These are phyloP conservation scores for Fraxinus americana DNA, from an alignment of 257 asterid genomes.

Conservation along the genomic window DNA sequence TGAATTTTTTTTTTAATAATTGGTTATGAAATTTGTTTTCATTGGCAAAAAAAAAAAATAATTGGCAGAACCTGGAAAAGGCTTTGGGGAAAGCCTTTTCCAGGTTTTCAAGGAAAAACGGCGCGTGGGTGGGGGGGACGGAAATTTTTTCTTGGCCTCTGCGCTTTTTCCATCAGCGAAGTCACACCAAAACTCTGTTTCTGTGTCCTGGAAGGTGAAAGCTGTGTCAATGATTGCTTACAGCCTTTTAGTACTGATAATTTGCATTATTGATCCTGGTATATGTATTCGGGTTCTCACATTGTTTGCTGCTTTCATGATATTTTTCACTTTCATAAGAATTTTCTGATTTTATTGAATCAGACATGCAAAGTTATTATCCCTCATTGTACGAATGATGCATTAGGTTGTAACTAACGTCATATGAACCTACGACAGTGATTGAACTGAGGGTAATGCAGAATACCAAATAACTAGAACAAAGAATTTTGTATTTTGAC, in stretches of 20 bases:
- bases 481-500: background rate
- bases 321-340: background rate
- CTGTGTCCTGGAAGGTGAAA: background rate
- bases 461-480: background rate
- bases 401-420: background rate
- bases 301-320: background rate
- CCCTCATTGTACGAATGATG: background rate
- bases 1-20: too few species aligned
- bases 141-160: too few species aligned
- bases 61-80: too few species aligned
- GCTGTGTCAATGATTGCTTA: background rate
- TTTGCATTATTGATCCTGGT: background rate
- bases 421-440: background rate
- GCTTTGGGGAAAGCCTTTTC: too few species aligned
- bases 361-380: constrained; percentile 1
- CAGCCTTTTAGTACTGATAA: background rate
- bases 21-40: too few species aligned
- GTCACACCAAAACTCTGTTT: background rate
- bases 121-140: too few species aligned
- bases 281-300: background rate
- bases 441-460: background rate
- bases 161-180: background rate
- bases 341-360: background rate
- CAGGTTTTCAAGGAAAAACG: too few species aligned
- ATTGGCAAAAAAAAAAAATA: too few species aligned